Evolutionary conservation across 352 stramenopile genomes (phyloP).

Genomic region (Globisporangium uncinulatum): DNA sequence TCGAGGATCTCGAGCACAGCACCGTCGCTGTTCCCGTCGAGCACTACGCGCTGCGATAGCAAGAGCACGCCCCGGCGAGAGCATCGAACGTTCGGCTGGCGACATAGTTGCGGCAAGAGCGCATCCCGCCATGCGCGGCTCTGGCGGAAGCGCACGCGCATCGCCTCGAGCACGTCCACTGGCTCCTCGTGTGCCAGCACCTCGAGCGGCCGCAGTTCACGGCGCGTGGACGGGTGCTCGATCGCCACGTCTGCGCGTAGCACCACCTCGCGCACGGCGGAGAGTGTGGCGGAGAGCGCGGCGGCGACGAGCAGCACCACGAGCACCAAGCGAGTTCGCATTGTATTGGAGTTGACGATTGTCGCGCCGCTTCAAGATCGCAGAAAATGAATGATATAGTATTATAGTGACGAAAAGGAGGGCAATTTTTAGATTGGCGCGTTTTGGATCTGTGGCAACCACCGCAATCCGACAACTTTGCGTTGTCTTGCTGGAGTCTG

Average conservation of each 20-base stretch:
- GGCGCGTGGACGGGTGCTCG: slow-evolving; percentile 10
- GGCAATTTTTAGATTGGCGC: too few species aligned
- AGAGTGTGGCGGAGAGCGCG: not conserved
- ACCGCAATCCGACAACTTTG: too few species aligned
- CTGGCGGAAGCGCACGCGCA: slow-evolving; percentile 33
- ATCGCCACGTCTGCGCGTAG: slow-evolving; percentile 11
- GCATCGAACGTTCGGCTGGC: slow-evolving; percentile 25
- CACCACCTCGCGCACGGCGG: slow-evolving; percentile 1
- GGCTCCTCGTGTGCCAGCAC: slow-evolving; percentile 37
- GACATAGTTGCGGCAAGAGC: slow-evolving; percentile 45
- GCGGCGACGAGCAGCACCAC: not conserved
- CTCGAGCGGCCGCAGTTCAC: slow-evolving; percentile 20
- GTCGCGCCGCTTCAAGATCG: not conserved
- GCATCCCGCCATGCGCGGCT: slow-evolving; percentile 25
- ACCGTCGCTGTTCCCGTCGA: slow-evolving; percentile 13
- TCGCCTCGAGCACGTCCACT: slow-evolving; percentile 45
- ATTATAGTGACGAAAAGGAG: not conserved
- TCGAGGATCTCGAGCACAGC: slow-evolving; percentile 65
- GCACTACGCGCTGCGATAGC: slow-evolving; percentile 34
- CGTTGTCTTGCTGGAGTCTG: too few species aligned
- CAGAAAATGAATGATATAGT: not conserved
- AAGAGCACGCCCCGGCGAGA: slow-evolving; percentile 34
- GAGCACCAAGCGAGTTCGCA: not conserved
- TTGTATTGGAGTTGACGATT: not conserved
- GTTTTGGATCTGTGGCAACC: too few species aligned